Evolutionary conservation across 345 rosid genomes (phyloP).

Genomic region (Triadica sebifera): DNA sequence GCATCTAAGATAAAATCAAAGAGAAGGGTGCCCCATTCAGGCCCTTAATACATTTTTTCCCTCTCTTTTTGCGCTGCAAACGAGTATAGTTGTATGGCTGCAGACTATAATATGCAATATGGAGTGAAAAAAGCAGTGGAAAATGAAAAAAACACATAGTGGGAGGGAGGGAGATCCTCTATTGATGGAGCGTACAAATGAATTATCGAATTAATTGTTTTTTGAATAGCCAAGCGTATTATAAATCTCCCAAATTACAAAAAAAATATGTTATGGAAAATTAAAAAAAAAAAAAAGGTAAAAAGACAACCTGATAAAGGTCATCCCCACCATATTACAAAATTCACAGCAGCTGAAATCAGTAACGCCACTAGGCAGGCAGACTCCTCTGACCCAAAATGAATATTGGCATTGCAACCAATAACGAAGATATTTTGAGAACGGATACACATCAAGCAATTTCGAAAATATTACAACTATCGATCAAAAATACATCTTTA

Average conservation of each 20-base stretch:
- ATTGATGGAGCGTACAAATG: too few relatives aligned
- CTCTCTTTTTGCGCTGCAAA: too few relatives aligned
- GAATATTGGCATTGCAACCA: neutral
- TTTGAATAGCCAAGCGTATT: constrained; percentile 15
- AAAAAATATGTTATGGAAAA: neutral
- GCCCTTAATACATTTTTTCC: too few relatives aligned
- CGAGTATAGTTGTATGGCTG: too few relatives aligned
- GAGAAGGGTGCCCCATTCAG: too few relatives aligned
- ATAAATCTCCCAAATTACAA: constrained; percentile 12
- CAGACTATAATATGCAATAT: too few relatives aligned
- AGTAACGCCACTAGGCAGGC: neutral
- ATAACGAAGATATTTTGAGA: neutral
- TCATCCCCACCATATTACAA: constrained; percentile 21
- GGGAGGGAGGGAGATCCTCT: too few relatives aligned
- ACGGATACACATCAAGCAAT: constrained; percentile 16
- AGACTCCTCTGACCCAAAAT: constrained; percentile 15
- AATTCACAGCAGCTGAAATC: constrained; percentile 29
- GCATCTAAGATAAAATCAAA: too few relatives aligned
- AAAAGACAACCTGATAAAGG: constrained; percentile 14
- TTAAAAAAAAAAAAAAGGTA: neutral
- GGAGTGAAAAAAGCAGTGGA: too few relatives aligned
- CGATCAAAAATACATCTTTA: constrained; percentile 18
- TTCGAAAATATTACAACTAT: constrained; percentile 22
- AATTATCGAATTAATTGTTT: constrained; percentile 22
- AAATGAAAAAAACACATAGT: too few relatives aligned